Conservation (phyloP, 345 rosid genomes). For the Eucalyptus paniculata region DNA sequence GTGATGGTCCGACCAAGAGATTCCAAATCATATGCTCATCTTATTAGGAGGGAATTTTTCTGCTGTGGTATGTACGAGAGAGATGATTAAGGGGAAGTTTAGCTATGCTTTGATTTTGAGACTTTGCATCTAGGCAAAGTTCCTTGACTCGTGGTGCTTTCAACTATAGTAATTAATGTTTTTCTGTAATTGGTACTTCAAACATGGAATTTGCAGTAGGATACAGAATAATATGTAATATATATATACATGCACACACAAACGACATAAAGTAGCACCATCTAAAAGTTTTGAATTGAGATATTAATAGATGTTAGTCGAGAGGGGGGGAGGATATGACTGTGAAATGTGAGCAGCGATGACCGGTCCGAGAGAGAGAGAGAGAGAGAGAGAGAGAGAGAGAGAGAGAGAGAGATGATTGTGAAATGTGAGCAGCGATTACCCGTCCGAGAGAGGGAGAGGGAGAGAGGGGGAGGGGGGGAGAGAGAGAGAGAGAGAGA, state of each 20-base stretch:
- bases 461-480: no score
- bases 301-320: not conserved
- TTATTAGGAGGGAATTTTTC: not conserved
- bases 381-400: not conserved
- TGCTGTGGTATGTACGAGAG: not conserved
- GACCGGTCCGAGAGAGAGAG: no score
- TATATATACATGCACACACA: not conserved
- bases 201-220: not conserved
- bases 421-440: no score
- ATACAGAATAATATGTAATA: not conserved
- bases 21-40: not conserved
- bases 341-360: not conserved
- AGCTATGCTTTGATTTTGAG: not conserved
- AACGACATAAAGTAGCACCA: not conserved
- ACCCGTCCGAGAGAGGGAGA: no score
- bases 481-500: not conserved
- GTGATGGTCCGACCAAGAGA: not conserved
- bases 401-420: no score
- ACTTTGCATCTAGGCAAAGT: not conserved
- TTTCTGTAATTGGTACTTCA: not conserved
- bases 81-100: not conserved
- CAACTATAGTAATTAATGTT: not conserved
- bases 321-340: not conserved
- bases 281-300: no score
- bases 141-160: not conserved